Evolutionary conservation across 345 rosid species (phyloP).

Genomic region (Excoecaria cochinchinensis): DNA sequence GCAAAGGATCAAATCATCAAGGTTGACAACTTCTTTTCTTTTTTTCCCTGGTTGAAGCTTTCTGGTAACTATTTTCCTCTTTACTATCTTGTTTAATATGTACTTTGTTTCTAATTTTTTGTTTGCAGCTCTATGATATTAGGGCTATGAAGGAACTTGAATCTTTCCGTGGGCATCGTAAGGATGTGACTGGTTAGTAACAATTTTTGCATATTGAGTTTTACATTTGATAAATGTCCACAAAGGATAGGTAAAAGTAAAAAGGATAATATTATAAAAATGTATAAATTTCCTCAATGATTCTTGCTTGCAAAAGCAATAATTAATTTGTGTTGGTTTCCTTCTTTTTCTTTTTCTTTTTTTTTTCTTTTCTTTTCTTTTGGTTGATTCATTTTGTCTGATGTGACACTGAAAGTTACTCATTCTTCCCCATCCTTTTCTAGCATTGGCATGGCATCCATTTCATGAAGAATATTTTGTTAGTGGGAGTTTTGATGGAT

Average conservation of each 20-base stretch:
- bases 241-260: neutral
- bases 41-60: neutral
- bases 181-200: conserved; percentile 91
- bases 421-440: conserved; percentile 9
- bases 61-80: neutral
- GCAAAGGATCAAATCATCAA: conserved; percentile 96
- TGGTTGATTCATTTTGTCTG: neutral
- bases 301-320: neutral
- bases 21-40: conserved; percentile 37
- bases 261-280: neutral
- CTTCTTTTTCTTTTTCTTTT: too few species aligned
- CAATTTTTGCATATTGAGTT: neutral
- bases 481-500: conserved; percentile 92
- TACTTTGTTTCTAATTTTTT: neutral
- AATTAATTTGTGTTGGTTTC: neutral
- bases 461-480: conserved; percentile 97
- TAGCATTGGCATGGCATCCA: conserved; percentile 99
- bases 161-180: conserved; percentile 91
- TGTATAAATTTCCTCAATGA: neutral
- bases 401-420: conserved; percentile 3
- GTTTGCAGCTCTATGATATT: conserved; percentile 76
- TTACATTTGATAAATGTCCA: neutral
- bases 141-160: conserved; percentile 99
- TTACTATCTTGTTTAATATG: conserved; percentile 2
- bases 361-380: neutral